A percentile compares a stretch with the other conserved stretches of the same genome.
Conservation (phyloP, 2,329 filamentous ascomycete genomes). For the Curvularia spicifera region DNA sequence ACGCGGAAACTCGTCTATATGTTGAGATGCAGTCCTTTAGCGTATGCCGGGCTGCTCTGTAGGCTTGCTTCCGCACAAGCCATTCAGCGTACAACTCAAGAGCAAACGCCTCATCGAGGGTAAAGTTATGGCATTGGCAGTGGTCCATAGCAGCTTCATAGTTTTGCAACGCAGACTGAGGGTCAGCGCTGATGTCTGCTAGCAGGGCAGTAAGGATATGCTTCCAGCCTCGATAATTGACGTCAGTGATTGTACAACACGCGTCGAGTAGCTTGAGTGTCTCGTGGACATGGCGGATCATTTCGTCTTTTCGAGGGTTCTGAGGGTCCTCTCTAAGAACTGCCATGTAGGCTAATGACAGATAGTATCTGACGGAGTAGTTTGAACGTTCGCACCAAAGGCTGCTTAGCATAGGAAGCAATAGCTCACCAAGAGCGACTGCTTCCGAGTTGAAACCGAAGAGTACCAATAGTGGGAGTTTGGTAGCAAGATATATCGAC, state of each 20-base stretch:
- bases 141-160: slow-evolving; percentile 79
- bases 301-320: slow-evolving; percentile 52
- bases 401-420: slow-evolving; percentile 51
- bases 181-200: slow-evolving; percentile 65
- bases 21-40: slow-evolving; percentile 71
- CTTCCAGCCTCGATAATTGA: slow-evolving; percentile 76
- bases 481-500: slow-evolving; percentile 69
- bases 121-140: slow-evolving; percentile 68
- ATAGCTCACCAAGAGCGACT: slow-evolving; percentile 50
- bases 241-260: slow-evolving; percentile 68
- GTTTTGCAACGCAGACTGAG: slow-evolving; percentile 61
- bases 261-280: slow-evolving; percentile 68
- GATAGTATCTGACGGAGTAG: slow-evolving; percentile 53
- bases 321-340: slow-evolving; percentile 48
- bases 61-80: slow-evolving; percentile 68
- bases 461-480: slow-evolving; percentile 51
- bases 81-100: slow-evolving; percentile 77
- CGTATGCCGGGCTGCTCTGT: slow-evolving; percentile 71
- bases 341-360: slow-evolving; percentile 52
- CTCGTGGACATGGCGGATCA: slow-evolving; percentile 60
- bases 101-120: slow-evolving; percentile 74
- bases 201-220: slow-evolving; percentile 72
- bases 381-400: slow-evolving; percentile 54
- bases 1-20: slow-evolving; percentile 72
- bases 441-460: slow-evolving; percentile 55